These are phyloP conservation scores for Cryptosporidium tyzzeri DNA, from an alignment of 169 alveolate genomes.

Conservation along the genomic window DNA sequence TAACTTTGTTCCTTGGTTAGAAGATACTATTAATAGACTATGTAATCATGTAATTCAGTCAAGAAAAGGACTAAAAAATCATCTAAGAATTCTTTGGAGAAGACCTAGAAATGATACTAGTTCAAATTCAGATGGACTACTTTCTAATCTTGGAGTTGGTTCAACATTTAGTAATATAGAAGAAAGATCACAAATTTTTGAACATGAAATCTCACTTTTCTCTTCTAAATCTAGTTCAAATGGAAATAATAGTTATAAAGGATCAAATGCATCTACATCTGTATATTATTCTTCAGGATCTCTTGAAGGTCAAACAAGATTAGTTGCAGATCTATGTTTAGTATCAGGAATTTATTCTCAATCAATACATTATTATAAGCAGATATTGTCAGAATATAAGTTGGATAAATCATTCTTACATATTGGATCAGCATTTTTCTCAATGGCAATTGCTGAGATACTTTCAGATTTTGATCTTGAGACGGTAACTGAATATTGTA, in stretches of 20 bases:
- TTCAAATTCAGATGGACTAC: constrained; percentile 41
- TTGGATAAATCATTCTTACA: constrained; percentile 56
- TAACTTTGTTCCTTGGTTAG: constrained; percentile 56
- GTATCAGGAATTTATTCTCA: constrained; percentile 36
- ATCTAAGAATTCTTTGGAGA: constrained; percentile 67
- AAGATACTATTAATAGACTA: constrained; percentile 61
- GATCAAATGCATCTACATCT: neutral
- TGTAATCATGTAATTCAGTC: constrained; percentile 50
- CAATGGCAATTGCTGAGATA: constrained; percentile 41
- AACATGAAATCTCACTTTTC: constrained; percentile 51
- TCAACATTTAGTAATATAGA: constrained; percentile 53
- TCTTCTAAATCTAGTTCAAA: constrained; percentile 20
- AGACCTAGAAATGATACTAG: constrained; percentile 50
- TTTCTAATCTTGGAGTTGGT: constrained; percentile 62
- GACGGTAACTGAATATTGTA: constrained; percentile 13
- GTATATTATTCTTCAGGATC: constrained; percentile 27
- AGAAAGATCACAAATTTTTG: constrained; percentile 64
- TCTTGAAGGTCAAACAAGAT: constrained; percentile 63
- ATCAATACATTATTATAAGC: constrained; percentile 57
- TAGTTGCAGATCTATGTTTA: constrained; percentile 55
- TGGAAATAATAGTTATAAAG: neutral
- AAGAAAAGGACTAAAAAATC: constrained; percentile 68
- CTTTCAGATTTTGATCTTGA: constrained; percentile 25
- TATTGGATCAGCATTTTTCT: constrained; percentile 57
- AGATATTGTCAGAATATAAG: constrained; percentile 55